Conservation (phyloP, 768 basidiomycete species). For the Termitomyces sp. region DNA sequence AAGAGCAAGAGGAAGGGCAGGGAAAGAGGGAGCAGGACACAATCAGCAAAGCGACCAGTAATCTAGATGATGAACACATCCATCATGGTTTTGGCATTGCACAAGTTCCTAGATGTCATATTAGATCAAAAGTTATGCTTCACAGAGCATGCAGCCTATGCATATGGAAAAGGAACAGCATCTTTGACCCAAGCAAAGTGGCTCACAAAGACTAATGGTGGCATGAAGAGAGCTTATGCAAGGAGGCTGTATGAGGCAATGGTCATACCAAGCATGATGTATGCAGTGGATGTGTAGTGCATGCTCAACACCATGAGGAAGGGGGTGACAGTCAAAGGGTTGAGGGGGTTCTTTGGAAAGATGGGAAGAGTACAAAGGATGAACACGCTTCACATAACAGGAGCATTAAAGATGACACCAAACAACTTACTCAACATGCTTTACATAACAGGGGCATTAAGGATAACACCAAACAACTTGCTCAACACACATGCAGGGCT, state of each 20-base stretch:
- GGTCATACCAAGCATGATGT: neutral
- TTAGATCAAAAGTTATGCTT: constrained; percentile 13
- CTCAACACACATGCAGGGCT: constrained; percentile 11
- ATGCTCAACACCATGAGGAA: neutral
- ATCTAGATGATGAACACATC: neutral
- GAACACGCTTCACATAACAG: too few relatives aligned
- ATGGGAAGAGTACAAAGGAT: neutral
- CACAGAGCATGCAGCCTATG: constrained; percentile 6
- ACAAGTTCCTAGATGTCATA: constrained; percentile 13
- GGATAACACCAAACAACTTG: constrained; percentile 8
- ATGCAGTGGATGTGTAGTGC: constrained; percentile 14
- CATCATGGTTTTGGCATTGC: neutral
- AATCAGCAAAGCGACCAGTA: neutral
- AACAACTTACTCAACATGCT: too few relatives aligned
- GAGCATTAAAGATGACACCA: too few relatives aligned
- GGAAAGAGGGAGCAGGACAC: neutral
- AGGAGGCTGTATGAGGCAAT: neutral
- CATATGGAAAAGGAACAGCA: neutral
- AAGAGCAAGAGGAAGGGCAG: neutral
- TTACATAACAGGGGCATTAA: constrained; percentile 10
- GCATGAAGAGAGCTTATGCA: neutral
- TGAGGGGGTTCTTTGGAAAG: neutral
- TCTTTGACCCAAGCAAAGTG: neutral
- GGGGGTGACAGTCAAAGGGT: neutral
- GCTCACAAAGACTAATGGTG: constrained; percentile 3